Percentiles rank a stretch among this genome's conserved stretches.
phyloP scores from a whole-genome alignment of 176 grass and related monocot genomes.

The Calamus simplicifolius region DNA sequence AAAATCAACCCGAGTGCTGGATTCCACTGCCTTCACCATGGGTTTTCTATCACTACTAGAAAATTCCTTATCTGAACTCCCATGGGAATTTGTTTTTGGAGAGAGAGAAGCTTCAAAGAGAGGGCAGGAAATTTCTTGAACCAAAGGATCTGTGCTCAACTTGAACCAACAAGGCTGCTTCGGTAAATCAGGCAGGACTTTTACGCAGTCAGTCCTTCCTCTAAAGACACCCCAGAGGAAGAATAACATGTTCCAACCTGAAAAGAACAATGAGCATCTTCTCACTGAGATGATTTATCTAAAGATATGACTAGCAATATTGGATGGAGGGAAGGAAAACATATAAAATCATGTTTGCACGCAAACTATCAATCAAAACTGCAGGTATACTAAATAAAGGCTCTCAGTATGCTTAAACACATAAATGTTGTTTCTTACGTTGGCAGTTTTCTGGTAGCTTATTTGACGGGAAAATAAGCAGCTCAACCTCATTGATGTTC shows the following conservation, averaged over 20 bases:
- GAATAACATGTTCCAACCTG: slow-evolving; percentile 90
- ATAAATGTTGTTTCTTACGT: slow-evolving; percentile 44
- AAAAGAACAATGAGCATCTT: slow-evolving; percentile 22
- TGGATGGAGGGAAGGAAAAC: not conserved
- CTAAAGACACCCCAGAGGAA: slow-evolving; percentile 90
- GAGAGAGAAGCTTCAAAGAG: slow-evolving; percentile 27
- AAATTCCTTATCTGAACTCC: slow-evolving; percentile 46
- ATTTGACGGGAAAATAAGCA: slow-evolving; percentile 93
- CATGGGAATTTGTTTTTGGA: slow-evolving; percentile 55
- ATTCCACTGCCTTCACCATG: slow-evolving; percentile 24
- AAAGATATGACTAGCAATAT: not conserved
- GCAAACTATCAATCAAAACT: not conserved
- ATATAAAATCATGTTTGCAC: no score
- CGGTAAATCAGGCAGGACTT: slow-evolving; percentile 9
- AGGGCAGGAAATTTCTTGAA: slow-evolving; percentile 25
- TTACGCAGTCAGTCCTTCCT: slow-evolving; percentile 27
- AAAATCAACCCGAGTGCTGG: slow-evolving; percentile 18
- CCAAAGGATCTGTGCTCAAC: slow-evolving; percentile 13
- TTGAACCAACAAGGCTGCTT: slow-evolving; percentile 21
- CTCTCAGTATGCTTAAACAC: no score
- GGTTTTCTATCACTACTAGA: slow-evolving; percentile 19
- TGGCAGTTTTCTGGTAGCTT: slow-evolving; percentile 63
- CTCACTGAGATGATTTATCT: slow-evolving; percentile 9
- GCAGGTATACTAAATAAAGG: not conserved
- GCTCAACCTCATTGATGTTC: slow-evolving; percentile 46